Evolutionary conservation across 257 asterid genomes (phyloP).

Genomic region (Lycium ferocissimum): DNA sequence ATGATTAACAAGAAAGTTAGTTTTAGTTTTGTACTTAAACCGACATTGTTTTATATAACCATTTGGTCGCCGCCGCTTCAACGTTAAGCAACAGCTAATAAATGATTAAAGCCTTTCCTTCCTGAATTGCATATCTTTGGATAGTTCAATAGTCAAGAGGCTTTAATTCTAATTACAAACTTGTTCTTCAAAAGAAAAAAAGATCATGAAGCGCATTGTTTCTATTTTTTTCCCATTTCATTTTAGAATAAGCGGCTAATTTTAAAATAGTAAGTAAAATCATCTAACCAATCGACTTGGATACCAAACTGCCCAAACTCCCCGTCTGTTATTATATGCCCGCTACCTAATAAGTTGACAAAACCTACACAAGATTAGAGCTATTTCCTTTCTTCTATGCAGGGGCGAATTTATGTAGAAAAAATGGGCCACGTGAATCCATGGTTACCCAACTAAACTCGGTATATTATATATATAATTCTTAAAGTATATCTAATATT

Average conservation of each 20-base stretch:
- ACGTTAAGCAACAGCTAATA: conserved; percentile 17
- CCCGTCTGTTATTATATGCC: no score
- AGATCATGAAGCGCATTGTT: no score
- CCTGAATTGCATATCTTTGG: not conserved
- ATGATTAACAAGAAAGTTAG: conserved; percentile 28
- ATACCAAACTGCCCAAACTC: no score
- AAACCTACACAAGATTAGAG: not conserved
- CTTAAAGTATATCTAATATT: no score
- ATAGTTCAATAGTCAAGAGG: not conserved
- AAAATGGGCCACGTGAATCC: no score
- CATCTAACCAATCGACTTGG: no score
- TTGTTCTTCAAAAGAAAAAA: not conserved
- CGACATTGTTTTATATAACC: not conserved
- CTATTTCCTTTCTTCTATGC: not conserved
- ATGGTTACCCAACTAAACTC: no score
- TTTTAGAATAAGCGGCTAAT: no score
- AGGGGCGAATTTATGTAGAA: no score
- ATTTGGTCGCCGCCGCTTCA: conserved; percentile 13
- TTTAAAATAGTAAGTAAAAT: no score
- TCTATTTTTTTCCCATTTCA: no score
- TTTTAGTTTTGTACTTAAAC: not conserved
- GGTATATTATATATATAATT: no score
- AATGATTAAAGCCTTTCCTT: not conserved
- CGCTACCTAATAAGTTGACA: not conserved
- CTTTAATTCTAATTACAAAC: not conserved